Evolutionary conservation across 768 basidiomycete species (phyloP).

Genomic region (Mycena polygramma): DNA sequence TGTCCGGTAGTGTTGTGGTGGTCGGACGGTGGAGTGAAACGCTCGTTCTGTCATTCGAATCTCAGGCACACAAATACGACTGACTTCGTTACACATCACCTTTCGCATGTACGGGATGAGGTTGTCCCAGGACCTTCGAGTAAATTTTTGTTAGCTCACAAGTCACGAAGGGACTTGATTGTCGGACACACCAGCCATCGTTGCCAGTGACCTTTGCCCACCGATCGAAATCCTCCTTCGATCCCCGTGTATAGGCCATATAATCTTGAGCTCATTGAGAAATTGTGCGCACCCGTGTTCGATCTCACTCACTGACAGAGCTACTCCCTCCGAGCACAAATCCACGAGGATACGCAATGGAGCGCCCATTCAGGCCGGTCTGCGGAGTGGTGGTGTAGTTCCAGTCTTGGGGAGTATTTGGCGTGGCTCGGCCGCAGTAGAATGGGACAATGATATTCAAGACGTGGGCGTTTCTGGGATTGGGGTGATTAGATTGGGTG

Average conservation of each 20-base stretch:
- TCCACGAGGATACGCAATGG: constrained; percentile 44
- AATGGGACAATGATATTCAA: constrained; percentile 19
- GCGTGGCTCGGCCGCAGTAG: constrained; percentile 4
- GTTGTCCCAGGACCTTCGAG: constrained; percentile 33
- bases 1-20: constrained; percentile 45
- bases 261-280: constrained; percentile 18
- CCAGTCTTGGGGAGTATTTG: constrained; percentile 41
- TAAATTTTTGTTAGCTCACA: no score
- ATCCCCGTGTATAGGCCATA: constrained; percentile 39
- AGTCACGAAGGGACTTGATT: no score
- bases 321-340: constrained; percentile 46
- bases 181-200: constrained; percentile 30
- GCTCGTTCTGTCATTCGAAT: constrained; percentile 41
- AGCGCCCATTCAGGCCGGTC: constrained; percentile 38
- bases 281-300: background rate
- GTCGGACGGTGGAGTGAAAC: constrained; percentile 43
- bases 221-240: constrained; percentile 40
- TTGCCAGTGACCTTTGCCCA: constrained; percentile 37
- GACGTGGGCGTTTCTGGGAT: background rate
- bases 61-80: background rate
- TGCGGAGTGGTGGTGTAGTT: constrained; percentile 47
- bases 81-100: constrained; percentile 5
- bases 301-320: constrained; percentile 40
- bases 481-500: no score
- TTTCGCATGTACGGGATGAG: constrained; percentile 38